A percentile compares a stretch with the other conserved stretches of the same genome.
Evolutionary conservation across 352 stramenopile species (phyloP).

Genomic region (Globisporangium apiculatum): DNA sequence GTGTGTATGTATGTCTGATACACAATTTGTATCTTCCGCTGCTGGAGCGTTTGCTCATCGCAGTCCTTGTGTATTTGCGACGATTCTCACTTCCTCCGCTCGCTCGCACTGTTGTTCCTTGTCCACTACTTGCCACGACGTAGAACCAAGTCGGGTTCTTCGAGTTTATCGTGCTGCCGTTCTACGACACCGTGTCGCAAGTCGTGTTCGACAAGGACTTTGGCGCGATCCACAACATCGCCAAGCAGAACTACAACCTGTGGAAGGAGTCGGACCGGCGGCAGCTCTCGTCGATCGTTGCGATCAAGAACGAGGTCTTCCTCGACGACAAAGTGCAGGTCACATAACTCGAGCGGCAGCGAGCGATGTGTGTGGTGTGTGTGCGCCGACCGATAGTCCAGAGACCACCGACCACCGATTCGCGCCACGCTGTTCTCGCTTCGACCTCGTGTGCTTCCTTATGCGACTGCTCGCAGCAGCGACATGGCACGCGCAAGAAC

Average conservation of each 20-base stretch:
- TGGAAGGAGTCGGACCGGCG: slow-evolving; percentile 79
- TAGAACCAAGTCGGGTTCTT: slow-evolving; percentile 86
- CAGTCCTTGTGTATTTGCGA: not conserved
- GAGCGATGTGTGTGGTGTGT: too few relatives aligned
- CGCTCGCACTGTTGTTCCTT: not conserved
- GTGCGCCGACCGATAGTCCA: too few relatives aligned
- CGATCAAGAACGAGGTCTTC: slow-evolving; percentile 80
- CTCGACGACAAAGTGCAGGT: slow-evolving; percentile 61
- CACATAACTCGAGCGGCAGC: slow-evolving; percentile 1
- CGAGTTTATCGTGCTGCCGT: slow-evolving; percentile 79
- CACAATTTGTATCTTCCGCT: not conserved
- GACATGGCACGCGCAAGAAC: too few relatives aligned
- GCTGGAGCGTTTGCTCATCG: not conserved
- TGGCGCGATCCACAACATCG: slow-evolving; percentile 62
- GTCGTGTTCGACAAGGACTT: slow-evolving; percentile 78
- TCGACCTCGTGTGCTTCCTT: too few relatives aligned
- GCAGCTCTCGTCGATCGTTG: slow-evolving; percentile 77
- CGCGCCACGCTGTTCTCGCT: too few relatives aligned
- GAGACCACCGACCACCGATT: too few relatives aligned
- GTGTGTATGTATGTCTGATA: slow-evolving; percentile 2
- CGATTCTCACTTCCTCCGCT: too few relatives aligned
- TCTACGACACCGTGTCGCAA: slow-evolving; percentile 75
- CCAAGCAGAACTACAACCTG: slow-evolving; percentile 79
- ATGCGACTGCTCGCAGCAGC: too few relatives aligned
- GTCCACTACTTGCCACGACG: not conserved